Evolutionary conservation across 2,329 filamentous ascomycete species (phyloP).

Genomic region (Fusarium brachygibbosum): DNA sequence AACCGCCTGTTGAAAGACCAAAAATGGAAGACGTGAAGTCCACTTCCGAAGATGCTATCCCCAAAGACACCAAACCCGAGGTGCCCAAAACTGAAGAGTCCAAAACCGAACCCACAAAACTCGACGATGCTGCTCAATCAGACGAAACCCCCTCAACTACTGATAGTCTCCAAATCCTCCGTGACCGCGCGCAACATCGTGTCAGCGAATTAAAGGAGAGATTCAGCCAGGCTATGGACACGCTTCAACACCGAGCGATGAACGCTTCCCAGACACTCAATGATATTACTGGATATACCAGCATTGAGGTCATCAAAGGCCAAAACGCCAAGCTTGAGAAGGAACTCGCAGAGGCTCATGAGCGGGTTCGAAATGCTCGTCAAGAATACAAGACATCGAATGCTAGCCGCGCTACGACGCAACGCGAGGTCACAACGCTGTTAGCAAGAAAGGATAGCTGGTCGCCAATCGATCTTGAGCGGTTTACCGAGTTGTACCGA

Average conservation of each 20-base stretch:
- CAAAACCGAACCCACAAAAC: constrained; percentile 21
- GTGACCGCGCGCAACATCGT: constrained; percentile 53
- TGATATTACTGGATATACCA: constrained; percentile 92
- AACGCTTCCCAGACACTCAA: constrained; percentile 90
- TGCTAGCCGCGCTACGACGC: constrained; percentile 84
- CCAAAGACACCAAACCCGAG: constrained; percentile 14
- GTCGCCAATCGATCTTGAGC: constrained; percentile 87
- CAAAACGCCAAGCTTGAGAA: constrained; percentile 79
- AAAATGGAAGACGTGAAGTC: constrained; percentile 18
- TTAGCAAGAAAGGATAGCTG: constrained; percentile 95
- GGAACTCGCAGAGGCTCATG: constrained; percentile 70
- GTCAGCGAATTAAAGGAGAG: constrained; percentile 53
- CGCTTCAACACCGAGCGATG: constrained; percentile 86
- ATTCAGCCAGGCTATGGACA: constrained; percentile 79
- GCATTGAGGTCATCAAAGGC: constrained; percentile 86
- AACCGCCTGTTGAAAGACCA: constrained; percentile 21
- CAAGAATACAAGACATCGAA: constrained; percentile 86
- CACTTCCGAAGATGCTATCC: neutral
- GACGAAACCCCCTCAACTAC: constrained; percentile 33
- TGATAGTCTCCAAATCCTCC: constrained; percentile 50
- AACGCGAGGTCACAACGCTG: constrained; percentile 94
- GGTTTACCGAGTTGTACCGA: constrained; percentile 93
- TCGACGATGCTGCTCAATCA: constrained; percentile 16
- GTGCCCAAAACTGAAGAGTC: constrained; percentile 11
- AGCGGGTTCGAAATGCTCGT: constrained; percentile 78